Conservation (phyloP, 495 filamentous ascomycete species). For the Penicillium subrubescens region DNA sequence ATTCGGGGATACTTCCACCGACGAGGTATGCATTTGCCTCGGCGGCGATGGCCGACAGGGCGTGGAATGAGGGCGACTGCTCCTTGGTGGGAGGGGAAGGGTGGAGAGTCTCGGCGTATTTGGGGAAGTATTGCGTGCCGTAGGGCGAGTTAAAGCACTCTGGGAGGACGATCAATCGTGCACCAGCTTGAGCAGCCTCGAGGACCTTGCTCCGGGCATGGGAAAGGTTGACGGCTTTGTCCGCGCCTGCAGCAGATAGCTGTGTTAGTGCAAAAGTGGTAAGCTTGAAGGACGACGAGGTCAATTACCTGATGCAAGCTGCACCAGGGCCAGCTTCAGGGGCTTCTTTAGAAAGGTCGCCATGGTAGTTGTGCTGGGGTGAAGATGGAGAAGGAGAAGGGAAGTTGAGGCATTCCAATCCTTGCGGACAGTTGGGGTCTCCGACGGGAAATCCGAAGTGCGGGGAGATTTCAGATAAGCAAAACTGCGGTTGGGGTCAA, state of each 20-base stretch:
- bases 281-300: neutral
- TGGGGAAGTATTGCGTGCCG: conserved; percentile 85
- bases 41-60: conserved; percentile 73
- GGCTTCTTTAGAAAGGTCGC: conserved; percentile 66
- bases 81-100: conserved; percentile 72
- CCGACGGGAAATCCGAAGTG: conserved; percentile 5
- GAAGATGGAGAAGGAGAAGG: neutral
- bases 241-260: conserved; percentile 53
- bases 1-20: conserved; percentile 91
- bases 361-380: conserved; percentile 36
- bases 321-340: conserved; percentile 79
- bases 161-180: conserved; percentile 61
- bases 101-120: conserved; percentile 86
- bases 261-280: conserved; percentile 1
- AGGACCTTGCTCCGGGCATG: conserved; percentile 81
- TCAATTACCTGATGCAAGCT: conserved; percentile 67
- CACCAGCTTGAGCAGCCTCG: conserved; percentile 74
- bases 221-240: conserved; percentile 83
- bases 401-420: neutral
- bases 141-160: conserved; percentile 99
- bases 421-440: neutral
- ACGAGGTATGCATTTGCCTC: conserved; percentile 79
- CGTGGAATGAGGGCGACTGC: conserved; percentile 80
- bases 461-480: neutral
- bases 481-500: neutral